These are phyloP conservation scores for Ammopiptanthus mongolicus DNA, from an alignment of 306 rosid species.

Conservation along the genomic window DNA sequence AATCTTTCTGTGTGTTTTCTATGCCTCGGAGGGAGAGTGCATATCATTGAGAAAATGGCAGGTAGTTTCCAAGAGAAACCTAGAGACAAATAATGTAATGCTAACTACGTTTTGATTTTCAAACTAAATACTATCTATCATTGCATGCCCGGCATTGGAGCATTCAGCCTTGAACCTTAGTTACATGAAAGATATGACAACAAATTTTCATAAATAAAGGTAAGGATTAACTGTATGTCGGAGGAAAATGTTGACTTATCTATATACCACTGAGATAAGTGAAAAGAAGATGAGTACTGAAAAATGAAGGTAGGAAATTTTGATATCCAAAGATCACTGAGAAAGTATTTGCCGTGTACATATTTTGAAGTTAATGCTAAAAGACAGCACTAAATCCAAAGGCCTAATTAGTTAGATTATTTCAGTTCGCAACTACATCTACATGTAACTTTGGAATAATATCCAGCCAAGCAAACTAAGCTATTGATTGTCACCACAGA, in stretches of 20 bases:
- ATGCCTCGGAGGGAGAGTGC: background rate
- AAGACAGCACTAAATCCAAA: conserved; percentile 5
- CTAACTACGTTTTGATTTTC: background rate
- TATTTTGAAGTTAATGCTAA: conserved; percentile 9
- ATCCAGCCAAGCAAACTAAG: conserved; percentile 17
- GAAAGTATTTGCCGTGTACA: background rate
- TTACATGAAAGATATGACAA: background rate
- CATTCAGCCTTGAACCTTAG: conserved; percentile 11
- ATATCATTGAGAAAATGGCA: background rate
- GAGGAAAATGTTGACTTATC: background rate
- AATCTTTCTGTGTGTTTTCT: background rate
- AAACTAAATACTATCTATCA: background rate
- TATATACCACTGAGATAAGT: conserved; percentile 7
- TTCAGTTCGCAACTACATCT: conserved; percentile 10
- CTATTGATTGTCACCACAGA: background rate
- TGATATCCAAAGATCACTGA: conserved; percentile 2
- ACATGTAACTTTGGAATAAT: background rate
- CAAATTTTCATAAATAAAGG: conserved; percentile 13
- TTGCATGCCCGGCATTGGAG: conserved; percentile 19
- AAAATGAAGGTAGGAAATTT: background rate
- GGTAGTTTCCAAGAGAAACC: background rate
- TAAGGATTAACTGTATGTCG: conserved; percentile 3
- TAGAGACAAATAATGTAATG: conserved; percentile 10
- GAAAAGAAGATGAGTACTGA: background rate
- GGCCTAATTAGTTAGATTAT: background rate